Evolutionary conservation across 805 yeast species (phyloP).

Genomic region (Nakazawaea ambrosiae): DNA sequence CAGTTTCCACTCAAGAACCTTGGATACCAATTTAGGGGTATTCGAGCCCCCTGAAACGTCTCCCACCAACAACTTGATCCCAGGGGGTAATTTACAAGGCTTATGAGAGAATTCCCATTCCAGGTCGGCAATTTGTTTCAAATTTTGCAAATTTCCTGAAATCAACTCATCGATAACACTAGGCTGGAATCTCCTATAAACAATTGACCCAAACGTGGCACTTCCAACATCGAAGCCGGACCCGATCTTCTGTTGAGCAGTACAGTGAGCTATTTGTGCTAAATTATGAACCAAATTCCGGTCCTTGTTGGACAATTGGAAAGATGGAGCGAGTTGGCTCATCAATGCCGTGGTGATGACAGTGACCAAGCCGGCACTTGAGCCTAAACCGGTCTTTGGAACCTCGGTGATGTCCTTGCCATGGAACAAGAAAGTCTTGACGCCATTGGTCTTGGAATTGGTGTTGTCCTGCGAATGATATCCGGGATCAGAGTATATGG

Average conservation of each 20-base stretch:
- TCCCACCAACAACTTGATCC: slow-evolving; percentile 77
- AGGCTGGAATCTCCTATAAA: slow-evolving; percentile 72
- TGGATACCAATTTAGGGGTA: slow-evolving; percentile 82
- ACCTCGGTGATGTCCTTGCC: slow-evolving; percentile 54
- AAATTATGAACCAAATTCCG: slow-evolving; percentile 59
- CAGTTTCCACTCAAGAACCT: slow-evolving; percentile 65
- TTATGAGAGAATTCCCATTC: slow-evolving; percentile 58
- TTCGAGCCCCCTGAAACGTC: slow-evolving; percentile 91
- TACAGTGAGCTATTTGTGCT: slow-evolving; percentile 85
- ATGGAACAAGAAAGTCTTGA: slow-evolving; percentile 54
- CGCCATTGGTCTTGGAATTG: slow-evolving; percentile 23
- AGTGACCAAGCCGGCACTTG: slow-evolving; percentile 89
- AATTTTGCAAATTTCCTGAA: slow-evolving; percentile 23
- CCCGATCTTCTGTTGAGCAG: slow-evolving; percentile 92
- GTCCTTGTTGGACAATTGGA: slow-evolving; percentile 18
- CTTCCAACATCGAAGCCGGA: slow-evolving; percentile 97
- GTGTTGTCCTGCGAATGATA: slow-evolving; percentile 74
- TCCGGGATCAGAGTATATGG: slow-evolving; percentile 77
- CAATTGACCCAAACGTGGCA: slow-evolving; percentile 85
- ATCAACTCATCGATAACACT: slow-evolving; percentile 32
- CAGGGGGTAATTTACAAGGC: slow-evolving; percentile 59
- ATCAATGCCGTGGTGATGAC: slow-evolving; percentile 68
- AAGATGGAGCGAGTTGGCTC: slow-evolving; percentile 30
- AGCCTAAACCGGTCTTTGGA: slow-evolving; percentile 92
- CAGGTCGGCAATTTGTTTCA: slow-evolving; percentile 29